A percentile compares a stretch with the other conserved stretches of the same genome.
Conservation (phyloP, 1,139 yeast species). For the Sugiyamaella neomexicana region DNA sequence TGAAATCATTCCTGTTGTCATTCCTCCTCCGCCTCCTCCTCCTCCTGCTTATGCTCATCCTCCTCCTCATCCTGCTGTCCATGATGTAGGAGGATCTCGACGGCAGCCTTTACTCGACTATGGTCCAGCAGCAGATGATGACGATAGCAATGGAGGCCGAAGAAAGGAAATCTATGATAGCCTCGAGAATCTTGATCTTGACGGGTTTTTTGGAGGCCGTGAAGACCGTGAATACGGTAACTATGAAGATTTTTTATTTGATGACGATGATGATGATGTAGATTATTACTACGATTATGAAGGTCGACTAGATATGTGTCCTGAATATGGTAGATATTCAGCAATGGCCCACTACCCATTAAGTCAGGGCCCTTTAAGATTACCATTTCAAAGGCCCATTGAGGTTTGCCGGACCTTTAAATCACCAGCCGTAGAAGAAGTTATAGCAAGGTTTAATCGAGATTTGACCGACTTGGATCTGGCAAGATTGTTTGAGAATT, state of each 20-base stretch:
- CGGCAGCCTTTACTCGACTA: neutral
- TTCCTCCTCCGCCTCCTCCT: neutral
- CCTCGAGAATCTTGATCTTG: constrained; percentile 12
- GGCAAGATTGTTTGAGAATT: constrained; percentile 73
- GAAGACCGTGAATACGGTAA: constrained; percentile 3
- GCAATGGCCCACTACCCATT: constrained; percentile 37
- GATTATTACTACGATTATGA: constrained; percentile 9
- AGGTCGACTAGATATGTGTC: constrained; percentile 34
- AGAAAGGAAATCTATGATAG: constrained; percentile 5
- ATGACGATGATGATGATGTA: constrained; percentile 8
- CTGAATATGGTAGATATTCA: constrained; percentile 45
- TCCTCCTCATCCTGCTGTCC: neutral
- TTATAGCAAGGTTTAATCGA: constrained; percentile 53
- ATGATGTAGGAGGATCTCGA: neutral
- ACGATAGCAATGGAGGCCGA: constrained; percentile 1
- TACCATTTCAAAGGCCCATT: constrained; percentile 78
- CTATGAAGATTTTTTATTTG: constrained; percentile 4
- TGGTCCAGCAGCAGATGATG: constrained; percentile 6
- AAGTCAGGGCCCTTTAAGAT: constrained; percentile 41
- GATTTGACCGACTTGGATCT: constrained; percentile 63
- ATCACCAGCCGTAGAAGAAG: constrained; percentile 62
- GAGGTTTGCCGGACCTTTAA: constrained; percentile 69
- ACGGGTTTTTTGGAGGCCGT: constrained; percentile 16
- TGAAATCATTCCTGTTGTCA: neutral
- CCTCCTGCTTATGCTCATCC: neutral